phyloP scores from a whole-genome alignment of 257 asterid genomes.

The Capsicum rhomboideum region DNA sequence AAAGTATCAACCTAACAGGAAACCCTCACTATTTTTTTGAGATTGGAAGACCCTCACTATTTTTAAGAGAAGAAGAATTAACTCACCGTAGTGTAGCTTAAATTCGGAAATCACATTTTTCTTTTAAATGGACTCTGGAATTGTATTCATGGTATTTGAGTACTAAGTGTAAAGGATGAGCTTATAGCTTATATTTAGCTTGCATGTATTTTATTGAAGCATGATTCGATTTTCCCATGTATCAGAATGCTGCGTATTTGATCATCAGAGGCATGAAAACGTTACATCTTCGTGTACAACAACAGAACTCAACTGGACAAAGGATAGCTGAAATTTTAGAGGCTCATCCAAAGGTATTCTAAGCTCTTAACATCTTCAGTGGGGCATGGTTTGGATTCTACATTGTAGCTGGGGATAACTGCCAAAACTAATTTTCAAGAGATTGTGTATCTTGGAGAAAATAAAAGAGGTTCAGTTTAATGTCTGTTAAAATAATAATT shows the following conservation, averaged over 20 bases:
- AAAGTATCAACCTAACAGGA: not conserved
- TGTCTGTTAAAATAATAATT: not conserved
- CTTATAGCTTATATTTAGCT: too few species aligned
- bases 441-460: not conserved
- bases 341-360: conserved; percentile 94
- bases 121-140: not conserved
- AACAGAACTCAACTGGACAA: conserved; percentile 86
- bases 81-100: not conserved
- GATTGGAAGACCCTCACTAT: not conserved
- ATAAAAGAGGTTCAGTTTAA: not conserved
- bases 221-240: conserved; percentile 4
- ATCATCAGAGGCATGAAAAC: conserved; percentile 99
- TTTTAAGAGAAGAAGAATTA: not conserved
- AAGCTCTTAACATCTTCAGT: not conserved
- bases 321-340: conserved; percentile 98
- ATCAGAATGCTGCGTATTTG: conserved; percentile 81
- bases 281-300: conserved; percentile 94
- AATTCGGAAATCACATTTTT: not conserved
- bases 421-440: not conserved
- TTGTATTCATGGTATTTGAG: not conserved
- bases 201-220: not conserved
- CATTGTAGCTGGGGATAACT: not conserved
- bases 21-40: not conserved
- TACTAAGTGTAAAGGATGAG: not conserved
- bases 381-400: not conserved